Conservation (phyloP, 2,329 filamentous ascomycete species). For the Colletotrichum agaves region DNA sequence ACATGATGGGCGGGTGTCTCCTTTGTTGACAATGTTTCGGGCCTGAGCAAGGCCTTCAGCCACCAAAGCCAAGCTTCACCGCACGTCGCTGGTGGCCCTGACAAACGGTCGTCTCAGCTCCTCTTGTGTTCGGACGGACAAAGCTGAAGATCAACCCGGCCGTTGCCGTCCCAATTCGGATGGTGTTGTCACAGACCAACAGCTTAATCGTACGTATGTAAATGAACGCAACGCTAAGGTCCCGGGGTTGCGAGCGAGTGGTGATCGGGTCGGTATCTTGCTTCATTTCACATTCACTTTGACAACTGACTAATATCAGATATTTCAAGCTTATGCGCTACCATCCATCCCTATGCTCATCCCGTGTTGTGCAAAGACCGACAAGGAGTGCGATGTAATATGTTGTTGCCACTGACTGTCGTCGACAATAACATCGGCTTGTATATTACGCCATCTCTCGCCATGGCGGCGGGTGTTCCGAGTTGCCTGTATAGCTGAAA, state of each 20-base stretch:
- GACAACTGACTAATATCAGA: neutral
- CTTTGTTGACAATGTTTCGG: neutral
- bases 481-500: neutral
- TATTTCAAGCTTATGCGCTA: too few relatives aligned
- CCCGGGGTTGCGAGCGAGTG: neutral
- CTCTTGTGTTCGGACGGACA: conserved; percentile 6
- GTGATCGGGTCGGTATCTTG: neutral
- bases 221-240: neutral
- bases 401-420: neutral
- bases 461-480: too few relatives aligned
- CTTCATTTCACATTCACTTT: neutral
- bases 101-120: neutral
- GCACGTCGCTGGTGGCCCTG: neutral
- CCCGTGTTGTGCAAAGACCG: too few relatives aligned
- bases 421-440: neutral
- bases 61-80: neutral
- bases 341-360: too few relatives aligned
- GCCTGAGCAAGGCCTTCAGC: neutral
- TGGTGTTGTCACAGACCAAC: conserved; percentile 12
- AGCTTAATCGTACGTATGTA: conserved; percentile 12
- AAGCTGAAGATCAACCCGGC: conserved; percentile 13
- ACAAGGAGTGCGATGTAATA: conserved; percentile 1
- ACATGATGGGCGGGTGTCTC: neutral
- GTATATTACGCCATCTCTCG: too few relatives aligned
- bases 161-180: conserved; percentile 5